These are phyloP conservation scores for Fusarium globosum DNA, from an alignment of 2,329 filamentous ascomycete genomes.

Conservation along the genomic window DNA sequence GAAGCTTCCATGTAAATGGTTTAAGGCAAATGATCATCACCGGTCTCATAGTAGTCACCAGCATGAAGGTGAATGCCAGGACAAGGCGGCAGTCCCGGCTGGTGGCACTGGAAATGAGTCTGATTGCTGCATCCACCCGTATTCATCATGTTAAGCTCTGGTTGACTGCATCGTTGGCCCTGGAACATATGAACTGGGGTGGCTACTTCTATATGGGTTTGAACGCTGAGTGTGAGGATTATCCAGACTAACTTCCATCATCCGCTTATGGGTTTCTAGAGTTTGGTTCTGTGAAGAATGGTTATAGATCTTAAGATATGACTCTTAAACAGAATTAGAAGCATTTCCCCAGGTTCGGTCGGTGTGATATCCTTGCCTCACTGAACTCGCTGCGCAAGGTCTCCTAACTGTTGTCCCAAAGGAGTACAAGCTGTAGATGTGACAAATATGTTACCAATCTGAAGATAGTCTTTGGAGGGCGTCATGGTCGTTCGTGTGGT, in stretches of 20 bases:
- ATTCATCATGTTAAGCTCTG: too few species aligned
- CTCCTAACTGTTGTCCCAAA: neutral
- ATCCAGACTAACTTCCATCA: too few species aligned
- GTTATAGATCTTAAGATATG: too few species aligned
- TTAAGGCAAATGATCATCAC: fast-evolving
- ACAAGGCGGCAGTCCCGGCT: too few species aligned
- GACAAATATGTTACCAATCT: fast-evolving
- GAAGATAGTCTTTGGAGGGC: neutral
- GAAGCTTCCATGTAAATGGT: neutral
- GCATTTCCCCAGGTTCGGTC: neutral
- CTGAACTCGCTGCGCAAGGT: neutral
- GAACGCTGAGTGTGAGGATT: neutral
- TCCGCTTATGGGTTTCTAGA: too few species aligned
- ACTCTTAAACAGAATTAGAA: neutral
- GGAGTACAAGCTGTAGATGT: neutral
- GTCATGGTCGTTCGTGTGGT: neutral
- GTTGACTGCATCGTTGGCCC: neutral
- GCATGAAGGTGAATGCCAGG: too few species aligned
- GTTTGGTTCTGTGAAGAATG: too few species aligned
- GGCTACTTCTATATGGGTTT: neutral
- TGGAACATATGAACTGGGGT: neutral
- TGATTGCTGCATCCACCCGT: neutral
- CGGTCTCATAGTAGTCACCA: fast-evolving
- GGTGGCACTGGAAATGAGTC: neutral
- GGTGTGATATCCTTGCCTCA: neutral